A percentile compares a stretch with the other conserved stretches of the same genome.
phyloP scores from a whole-genome alignment of 2,329 filamentous ascomycete genomes.

The Drechslerella stenobrocha region DNA sequence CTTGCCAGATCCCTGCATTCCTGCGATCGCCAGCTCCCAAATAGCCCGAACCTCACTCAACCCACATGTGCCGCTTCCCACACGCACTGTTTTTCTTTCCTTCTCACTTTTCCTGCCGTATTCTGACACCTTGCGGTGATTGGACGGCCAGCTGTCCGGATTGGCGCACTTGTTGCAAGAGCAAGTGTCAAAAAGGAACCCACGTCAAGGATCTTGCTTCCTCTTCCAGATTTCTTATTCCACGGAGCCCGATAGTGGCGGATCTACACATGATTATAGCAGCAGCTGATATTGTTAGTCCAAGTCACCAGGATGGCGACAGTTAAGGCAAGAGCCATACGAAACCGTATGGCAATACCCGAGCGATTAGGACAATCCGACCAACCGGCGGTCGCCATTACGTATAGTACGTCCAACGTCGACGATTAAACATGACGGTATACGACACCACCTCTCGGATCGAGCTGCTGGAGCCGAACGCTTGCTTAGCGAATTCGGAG shows the following conservation, averaged over 20 bases:
- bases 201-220: constrained; percentile 7
- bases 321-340: neutral
- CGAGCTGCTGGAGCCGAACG: constrained; percentile 20
- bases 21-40: constrained; percentile 24
- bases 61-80: constrained; percentile 16
- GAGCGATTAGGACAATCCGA: neutral
- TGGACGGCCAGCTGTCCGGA: constrained; percentile 19
- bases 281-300: constrained; percentile 1
- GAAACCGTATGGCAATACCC: constrained; percentile 2
- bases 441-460: constrained; percentile 29
- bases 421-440: constrained; percentile 9
- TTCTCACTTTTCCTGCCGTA: constrained; percentile 33
- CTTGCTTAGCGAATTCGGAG: constrained; percentile 44
- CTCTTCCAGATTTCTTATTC: constrained; percentile 6
- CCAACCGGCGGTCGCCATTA: constrained; percentile 8
- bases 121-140: constrained; percentile 22
- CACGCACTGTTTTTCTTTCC: constrained; percentile 10
- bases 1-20: constrained; percentile 28
- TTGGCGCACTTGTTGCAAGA: constrained; percentile 19
- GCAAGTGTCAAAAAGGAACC: constrained; percentile 39
- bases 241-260: neutral
- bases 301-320: neutral
- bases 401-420: constrained; percentile 9
- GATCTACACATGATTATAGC: constrained; percentile 3
- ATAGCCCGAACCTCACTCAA: constrained; percentile 19